Base-by-base conservation (phyloP, 495 filamentous ascomycete species). In the Rhypophila decipiens region DNA sequence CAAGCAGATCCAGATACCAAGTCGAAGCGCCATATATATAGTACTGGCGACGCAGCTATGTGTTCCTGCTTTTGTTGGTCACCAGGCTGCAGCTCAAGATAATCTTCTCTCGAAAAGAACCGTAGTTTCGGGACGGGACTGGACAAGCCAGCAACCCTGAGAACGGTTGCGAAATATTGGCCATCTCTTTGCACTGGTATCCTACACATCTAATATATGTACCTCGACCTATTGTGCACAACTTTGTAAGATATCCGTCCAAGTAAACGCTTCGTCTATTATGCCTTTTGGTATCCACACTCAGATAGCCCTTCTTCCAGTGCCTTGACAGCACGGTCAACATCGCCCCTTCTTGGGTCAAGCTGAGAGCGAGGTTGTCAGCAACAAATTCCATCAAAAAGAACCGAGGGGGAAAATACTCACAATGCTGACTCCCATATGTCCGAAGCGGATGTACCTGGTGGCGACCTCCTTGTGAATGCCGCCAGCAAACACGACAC, bases 361-460 rank as follows among this genome's bases (percentile, higher is more conserved):
- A 75, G 79, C 76, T 79, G 37, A 35, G 15, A 24, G 9, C 1
- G 12, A 39, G 41, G 58, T 10, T 57, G 51, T 51, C 17, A 39
- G 45, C 2, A 34, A 21, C 5, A 44, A 34, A 18, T 2, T 1
- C 29, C 15, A 47, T 4, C 23, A 19, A 13, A 34, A 27, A 15
- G 20, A 23, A 24, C 15, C 4, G 3, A 36, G 24, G 7, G 7
- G 13, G 24, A 27, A 31, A 3, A 10, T 8, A 65, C 75, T 66
- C 67, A 80, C 75, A 47, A 95, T 86, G 68, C 84, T 91, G 40
- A 96, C 88, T 52, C 93, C 93, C 93, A 98, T 98, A 70, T 98
- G 93, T 24, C 90, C 90, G 49, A 80, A 77, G 17, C 77, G 71
- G 50, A 80, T 73, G 52, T 80, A 80, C 63, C 77, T 79, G 31